These are phyloP conservation scores for Blastomyces parvus DNA, from an alignment of 2,329 filamentous ascomycete genomes.

Conservation along the genomic window DNA sequence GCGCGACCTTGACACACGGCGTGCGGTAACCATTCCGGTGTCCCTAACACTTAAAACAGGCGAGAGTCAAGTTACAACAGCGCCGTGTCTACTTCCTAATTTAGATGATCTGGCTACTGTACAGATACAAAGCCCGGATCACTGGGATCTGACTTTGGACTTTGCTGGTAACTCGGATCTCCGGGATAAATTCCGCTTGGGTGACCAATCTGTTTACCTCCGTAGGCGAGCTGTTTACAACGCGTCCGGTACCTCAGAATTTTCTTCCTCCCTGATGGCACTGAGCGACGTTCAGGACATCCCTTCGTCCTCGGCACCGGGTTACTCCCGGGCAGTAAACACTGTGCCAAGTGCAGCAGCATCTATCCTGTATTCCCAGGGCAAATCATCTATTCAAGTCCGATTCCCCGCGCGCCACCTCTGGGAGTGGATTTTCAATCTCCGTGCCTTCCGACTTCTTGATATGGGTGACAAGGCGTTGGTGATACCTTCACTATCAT, in stretches of 20 bases:
- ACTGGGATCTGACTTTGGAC: constrained; percentile 75
- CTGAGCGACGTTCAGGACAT: constrained; percentile 53
- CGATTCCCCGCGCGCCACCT: constrained; percentile 35
- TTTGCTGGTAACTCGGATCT: constrained; percentile 57
- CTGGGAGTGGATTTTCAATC: constrained; percentile 65
- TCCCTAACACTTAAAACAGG: constrained; percentile 50
- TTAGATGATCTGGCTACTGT: constrained; percentile 30
- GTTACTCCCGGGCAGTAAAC: not conserved
- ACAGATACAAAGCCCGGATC: constrained; percentile 44
- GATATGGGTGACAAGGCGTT: constrained; percentile 58
- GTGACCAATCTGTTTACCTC: constrained; percentile 64
- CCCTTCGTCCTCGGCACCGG: constrained; percentile 22
- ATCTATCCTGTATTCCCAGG: constrained; percentile 17
- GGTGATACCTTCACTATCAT: constrained; percentile 44
- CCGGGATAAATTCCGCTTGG: constrained; percentile 50
- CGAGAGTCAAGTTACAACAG: constrained; percentile 29
- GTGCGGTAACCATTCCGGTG: constrained; percentile 66
- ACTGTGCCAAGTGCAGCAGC: not conserved
- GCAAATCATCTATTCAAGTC: constrained; percentile 19
- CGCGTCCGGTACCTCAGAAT: constrained; percentile 49
- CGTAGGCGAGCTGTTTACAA: constrained; percentile 60
- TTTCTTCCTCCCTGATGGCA: constrained; percentile 64
- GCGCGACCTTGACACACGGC: constrained; percentile 74
- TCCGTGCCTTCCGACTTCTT: constrained; percentile 46
- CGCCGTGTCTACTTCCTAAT: constrained; percentile 49